phyloP scores from a whole-genome alignment of 768 basidiomycete species.

The Termitomyces sp. region DNA sequence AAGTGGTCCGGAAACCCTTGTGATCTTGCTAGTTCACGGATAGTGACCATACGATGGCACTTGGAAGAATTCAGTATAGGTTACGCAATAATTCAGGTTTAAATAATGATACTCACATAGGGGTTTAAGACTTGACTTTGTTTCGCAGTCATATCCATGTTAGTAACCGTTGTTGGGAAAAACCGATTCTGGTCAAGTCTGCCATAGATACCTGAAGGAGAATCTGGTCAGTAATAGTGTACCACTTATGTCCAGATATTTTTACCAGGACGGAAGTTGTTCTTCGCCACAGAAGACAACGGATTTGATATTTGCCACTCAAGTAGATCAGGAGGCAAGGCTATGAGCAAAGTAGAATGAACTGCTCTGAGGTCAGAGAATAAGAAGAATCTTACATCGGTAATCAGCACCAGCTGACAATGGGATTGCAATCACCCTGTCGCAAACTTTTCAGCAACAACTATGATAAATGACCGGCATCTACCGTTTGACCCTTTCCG shows the following conservation, averaged over 20 bases:
- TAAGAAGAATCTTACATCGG: conserved; percentile 33
- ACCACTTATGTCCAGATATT: neutral
- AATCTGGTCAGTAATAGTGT: neutral
- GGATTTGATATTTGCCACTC: conserved; percentile 64
- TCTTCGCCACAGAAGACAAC: conserved; percentile 46
- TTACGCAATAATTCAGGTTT: neutral
- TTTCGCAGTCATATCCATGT: conserved; percentile 75
- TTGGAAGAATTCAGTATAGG: conserved; percentile 18
- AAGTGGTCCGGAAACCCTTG: conserved; percentile 82
- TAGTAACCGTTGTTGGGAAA: conserved; percentile 75
- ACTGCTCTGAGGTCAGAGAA: neutral
- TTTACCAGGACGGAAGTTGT: conserved; percentile 47
- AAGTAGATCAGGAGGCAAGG: conserved; percentile 34
- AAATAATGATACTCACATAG: conserved; percentile 33
- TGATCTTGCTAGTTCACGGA: conserved; percentile 72
- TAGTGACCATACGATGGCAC: conserved; percentile 67
- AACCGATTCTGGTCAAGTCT: conserved; percentile 48
- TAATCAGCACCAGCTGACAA: conserved; percentile 57
- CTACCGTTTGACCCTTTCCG: conserved; percentile 53
- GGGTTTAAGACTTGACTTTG: conserved; percentile 68
- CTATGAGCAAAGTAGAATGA: conserved; percentile 20
- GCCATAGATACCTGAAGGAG: conserved; percentile 38
- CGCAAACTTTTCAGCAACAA: neutral
- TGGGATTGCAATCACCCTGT: conserved; percentile 58
- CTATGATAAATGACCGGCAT: neutral